These are phyloP conservation scores for Psilocybe sp. DNA, from an alignment of 768 basidiomycete species.

Conservation along the genomic window DNA sequence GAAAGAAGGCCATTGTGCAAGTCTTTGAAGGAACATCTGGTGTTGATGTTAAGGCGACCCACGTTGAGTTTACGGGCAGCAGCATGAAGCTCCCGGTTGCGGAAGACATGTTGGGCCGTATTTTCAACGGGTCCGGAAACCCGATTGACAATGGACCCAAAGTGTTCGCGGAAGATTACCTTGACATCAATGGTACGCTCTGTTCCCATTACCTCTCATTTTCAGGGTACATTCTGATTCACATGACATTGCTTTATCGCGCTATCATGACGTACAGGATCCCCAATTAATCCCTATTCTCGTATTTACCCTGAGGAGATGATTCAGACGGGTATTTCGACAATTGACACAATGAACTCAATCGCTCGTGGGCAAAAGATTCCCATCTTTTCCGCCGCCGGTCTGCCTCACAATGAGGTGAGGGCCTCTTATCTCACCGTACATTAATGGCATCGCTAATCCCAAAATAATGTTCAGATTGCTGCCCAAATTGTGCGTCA, in stretches of 20 bases:
- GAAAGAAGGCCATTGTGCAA: slow-evolving; percentile 98
- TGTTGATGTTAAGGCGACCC: slow-evolving; percentile 95
- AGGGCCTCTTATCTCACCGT: slow-evolving; percentile 7
- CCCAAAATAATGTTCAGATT: slow-evolving; percentile 54
- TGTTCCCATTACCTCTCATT: slow-evolving; percentile 7
- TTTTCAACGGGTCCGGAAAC: slow-evolving; percentile 98
- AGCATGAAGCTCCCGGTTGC: slow-evolving; percentile 99
- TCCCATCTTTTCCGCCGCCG: slow-evolving; percentile 98
- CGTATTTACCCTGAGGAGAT: slow-evolving; percentile 99
- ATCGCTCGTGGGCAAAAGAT: slow-evolving; percentile 99
- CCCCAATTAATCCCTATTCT: slow-evolving; percentile 95
- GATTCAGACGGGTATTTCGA: slow-evolving; percentile 99
- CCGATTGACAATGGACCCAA: slow-evolving; percentile 99
- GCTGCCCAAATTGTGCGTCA: slow-evolving; percentile 99
- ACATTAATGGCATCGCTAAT: slow-evolving; percentile 2
- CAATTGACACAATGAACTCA: slow-evolving; percentile 96
- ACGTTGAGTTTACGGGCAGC: slow-evolving; percentile 96
- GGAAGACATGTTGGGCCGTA: slow-evolving; percentile 98
- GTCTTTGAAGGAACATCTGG: slow-evolving; percentile 99
- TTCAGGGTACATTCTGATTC: not conserved
- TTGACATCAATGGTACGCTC: slow-evolving; percentile 93
- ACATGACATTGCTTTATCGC: not conserved
- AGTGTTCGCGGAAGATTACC: slow-evolving; percentile 98
- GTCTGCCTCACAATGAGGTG: slow-evolving; percentile 98
- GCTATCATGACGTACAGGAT: slow-evolving; percentile 49